Evolutionary conservation across 352 stramenopile genomes (phyloP).

Genomic region (Phytophthora pisi): DNA sequence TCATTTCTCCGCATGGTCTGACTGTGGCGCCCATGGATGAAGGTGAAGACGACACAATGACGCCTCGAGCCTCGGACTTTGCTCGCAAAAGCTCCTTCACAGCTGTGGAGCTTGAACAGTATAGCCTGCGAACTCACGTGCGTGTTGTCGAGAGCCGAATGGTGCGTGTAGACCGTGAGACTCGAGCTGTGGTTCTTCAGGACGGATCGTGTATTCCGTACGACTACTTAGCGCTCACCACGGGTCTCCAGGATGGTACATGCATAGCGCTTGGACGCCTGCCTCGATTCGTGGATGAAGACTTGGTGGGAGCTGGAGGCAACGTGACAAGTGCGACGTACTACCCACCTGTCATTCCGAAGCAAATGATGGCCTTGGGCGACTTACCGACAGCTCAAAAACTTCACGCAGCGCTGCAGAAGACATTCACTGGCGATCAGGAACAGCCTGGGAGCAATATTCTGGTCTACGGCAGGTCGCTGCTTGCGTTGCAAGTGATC

Average conservation of each 20-base stretch:
- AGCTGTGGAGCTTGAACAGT: constrained; percentile 51
- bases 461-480: constrained; percentile 64
- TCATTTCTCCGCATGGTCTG: constrained; percentile 82
- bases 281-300: constrained; percentile 50
- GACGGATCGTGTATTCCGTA: constrained; percentile 87
- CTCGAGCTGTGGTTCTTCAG: constrained; percentile 73
- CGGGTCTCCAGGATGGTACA: constrained; percentile 70
- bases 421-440: constrained; percentile 7
- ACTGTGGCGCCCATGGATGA: constrained; percentile 41
- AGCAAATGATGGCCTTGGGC: constrained; percentile 34
- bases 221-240: constrained; percentile 82
- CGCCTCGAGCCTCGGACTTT: constrained; percentile 42
- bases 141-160: constrained; percentile 65
- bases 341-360: constrained; percentile 27
- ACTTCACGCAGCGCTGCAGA: constrained; percentile 24
- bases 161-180: constrained; percentile 73
- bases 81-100: constrained; percentile 53
- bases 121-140: constrained; percentile 68
- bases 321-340: constrained; percentile 26
- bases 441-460: constrained; percentile 33
- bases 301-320: constrained; percentile 13
- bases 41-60: neutral
- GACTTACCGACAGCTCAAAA: constrained; percentile 29
- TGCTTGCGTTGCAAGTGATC: constrained; percentile 76
- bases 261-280: constrained; percentile 48